Base-by-base conservation (phyloP, 768 basidiomycete genomes). In the Strobilomyces dryophilus region DNA sequence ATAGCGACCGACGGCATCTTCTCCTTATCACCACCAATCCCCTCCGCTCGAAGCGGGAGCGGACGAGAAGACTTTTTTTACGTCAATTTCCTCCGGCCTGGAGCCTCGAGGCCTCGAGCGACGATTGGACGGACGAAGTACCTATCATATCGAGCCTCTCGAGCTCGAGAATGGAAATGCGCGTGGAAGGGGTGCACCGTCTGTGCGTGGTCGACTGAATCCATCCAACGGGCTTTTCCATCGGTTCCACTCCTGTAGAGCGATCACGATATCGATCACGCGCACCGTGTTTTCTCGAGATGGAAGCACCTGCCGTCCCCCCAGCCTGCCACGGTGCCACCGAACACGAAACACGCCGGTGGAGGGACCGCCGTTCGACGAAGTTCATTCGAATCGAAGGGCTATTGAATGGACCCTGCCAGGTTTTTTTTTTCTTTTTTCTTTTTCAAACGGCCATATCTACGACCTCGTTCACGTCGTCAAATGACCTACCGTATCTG, bases 41-140 rank as follows among this genome's bases (percentile, higher is more conserved):
- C 24, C 24, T 24, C 24, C 27, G 14, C 43, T n/a, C 26, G 7
- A 29, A 10, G 29, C 29, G 29, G 29, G 29, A 7, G 29, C 29
- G 29, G 20, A 41, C 9, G 15, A 29, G 8, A 17, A 36, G 6
- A n/a, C n/a, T n/a, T n/a, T n/a, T 15, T 8, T 58, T 58, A 58
- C 56, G 56, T 58, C 58, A 55, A 47, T 48, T 15, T 37, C 4
- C 21, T 51, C 21, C 57, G 15, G 47, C 45, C 57, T 59, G 45
- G 34, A 24, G 39, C 56, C 56, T 59, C 57, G 57, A 58, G 57
- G 56, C 56, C 24, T 24, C 24, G 24, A 24, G 29, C 29, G 29
- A 55, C 43, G 45, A 31, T 49, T 39, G 27, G 26, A 48, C 37
- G 11, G 14, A 18, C 12, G 5, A 15, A 24, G 45, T 6, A 17